These are phyloP conservation scores for Talaromyces atroroseus DNA, from an alignment of 2,329 filamentous ascomycete species.

Conservation along the genomic window DNA sequence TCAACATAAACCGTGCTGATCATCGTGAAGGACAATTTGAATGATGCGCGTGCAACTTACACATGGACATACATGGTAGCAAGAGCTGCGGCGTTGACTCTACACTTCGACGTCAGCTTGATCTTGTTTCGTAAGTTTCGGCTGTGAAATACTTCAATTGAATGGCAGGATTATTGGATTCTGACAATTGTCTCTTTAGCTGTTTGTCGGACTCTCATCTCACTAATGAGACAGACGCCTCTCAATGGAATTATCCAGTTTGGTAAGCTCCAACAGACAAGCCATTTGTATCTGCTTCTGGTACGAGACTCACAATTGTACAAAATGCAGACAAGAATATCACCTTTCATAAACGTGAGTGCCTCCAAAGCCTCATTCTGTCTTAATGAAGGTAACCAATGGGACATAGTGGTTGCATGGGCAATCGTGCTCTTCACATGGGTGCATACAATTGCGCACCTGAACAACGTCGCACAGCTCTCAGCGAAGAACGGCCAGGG, in stretches of 20 bases:
- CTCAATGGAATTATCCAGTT: constrained; percentile 83
- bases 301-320: neutral
- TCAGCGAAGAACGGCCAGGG: constrained; percentile 70
- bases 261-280: constrained; percentile 19
- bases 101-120: constrained; percentile 77
- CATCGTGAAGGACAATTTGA: constrained; percentile 55
- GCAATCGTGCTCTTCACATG: constrained; percentile 84
- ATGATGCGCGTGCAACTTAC: constrained; percentile 60
- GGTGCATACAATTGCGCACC: constrained; percentile 80
- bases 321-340: constrained; percentile 66
- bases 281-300: neutral
- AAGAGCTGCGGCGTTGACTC: constrained; percentile 65
- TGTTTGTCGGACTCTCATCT: constrained; percentile 79
- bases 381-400: neutral
- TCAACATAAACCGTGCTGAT: neutral
- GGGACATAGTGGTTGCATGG: constrained; percentile 59
- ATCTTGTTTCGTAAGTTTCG: constrained; percentile 56
- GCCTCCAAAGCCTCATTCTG: no score
- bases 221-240: constrained; percentile 70
- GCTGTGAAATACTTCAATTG: neutral
- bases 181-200: constrained; percentile 29
- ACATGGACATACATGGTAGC: constrained; percentile 73
- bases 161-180: neutral
- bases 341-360: constrained; percentile 68
- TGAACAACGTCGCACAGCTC: constrained; percentile 78